Evolutionary conservation across 495 filamentous ascomycete species (phyloP), one percentile per base, ranked within the genome.

Genomic region (Penicillium cosmopolitanum): DNA sequence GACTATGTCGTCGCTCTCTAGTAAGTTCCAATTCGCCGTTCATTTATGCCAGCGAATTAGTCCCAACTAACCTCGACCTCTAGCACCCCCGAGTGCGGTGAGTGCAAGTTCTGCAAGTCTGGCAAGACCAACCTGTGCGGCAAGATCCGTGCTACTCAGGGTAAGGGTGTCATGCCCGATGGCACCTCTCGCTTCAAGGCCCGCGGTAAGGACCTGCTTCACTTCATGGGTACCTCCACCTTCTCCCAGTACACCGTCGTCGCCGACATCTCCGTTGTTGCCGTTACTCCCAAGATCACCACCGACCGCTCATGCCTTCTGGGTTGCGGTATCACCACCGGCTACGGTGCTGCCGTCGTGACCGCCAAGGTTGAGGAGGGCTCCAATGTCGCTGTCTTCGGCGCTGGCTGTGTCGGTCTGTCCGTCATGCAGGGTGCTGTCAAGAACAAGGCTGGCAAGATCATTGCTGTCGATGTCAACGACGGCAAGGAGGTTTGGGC

Each of bases 71-170:
- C 42, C 35, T 18, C 4, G 9, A 19, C 44, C 28, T 61, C 95
- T 59, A 96, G 91, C 82, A 97, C 93, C 25, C 96, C 95, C 57
- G 95, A 98, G 81, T 98, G 95, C 82, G 77, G 81, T 51, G 93
- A 97, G 73, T 98, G 95, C 87, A 98, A 98, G 79, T 98, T 98
- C 87, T 98, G 95, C 88, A 90, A 88, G 74, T 97, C 94, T 53
- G 93, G 92, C 80, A 98, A 98, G 87, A 98, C 95, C 66, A 98
- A 98, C 79, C 91, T 98, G 52, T 98, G 95, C 80, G 95, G 96
- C 73, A 98, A 97, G 84, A 98, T 98, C 78, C 90, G 95, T 64
- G 91, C 92, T 31, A 98, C 95, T 12, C 95, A 98, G 78, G 95
- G 95, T 64, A 87, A 83, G 71, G 95, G 95, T 73, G 90, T 98